Evolutionary conservation across 2,329 filamentous ascomycete genomes (phyloP), one percentile per base, ranked within the genome.

Genomic region (Apiospora saccharicola): DNA sequence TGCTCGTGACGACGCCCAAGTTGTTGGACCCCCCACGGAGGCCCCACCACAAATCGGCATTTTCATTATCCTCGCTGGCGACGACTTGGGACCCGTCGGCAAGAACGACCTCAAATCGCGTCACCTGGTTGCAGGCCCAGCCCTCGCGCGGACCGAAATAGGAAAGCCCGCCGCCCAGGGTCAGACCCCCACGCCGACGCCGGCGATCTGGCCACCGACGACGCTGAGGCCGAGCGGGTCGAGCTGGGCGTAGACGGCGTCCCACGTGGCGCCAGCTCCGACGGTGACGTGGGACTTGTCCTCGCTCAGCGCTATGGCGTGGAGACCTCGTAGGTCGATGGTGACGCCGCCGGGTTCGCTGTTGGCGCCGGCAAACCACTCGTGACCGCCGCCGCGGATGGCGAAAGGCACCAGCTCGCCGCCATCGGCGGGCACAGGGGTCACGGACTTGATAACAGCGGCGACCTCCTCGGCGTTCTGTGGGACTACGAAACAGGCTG

Each of bases 81-180:
- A 7, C 14, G 3, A 57, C 51, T 1, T 34, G 14, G 13, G 51
- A 30, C 3, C 51, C 51, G 69, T 78, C 75, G 0, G 81, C 79
- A 1, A 84, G 79, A 10, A 86, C 83, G 30, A 86, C 78, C 71
- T 83, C 77, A 64, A 78, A 82, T 67, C 78, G 80, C 24, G 73
- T 70, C 12, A 84, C 77, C 43, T 78, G 81, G 72, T 83, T 83
- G 71, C 80, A 82, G 41, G 77, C 80, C 53, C 81, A 81, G 3
- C 84, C 84, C 67, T 80, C 43, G n/a, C 68, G 22, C 14, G 64
- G 70, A 2, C 49, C 57, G 67, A 74, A 74, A 61, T 73, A 77
- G 24, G 72, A 74, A 13, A 73, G 73, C 0, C 75, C 74, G 16
- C 75, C 75, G 7, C 75, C 75, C 1, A 74, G 43, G 19, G 74